Base-by-base conservation (phyloP, 768 basidiomycete genomes). In the Phlebiopsis gigantea region DNA sequence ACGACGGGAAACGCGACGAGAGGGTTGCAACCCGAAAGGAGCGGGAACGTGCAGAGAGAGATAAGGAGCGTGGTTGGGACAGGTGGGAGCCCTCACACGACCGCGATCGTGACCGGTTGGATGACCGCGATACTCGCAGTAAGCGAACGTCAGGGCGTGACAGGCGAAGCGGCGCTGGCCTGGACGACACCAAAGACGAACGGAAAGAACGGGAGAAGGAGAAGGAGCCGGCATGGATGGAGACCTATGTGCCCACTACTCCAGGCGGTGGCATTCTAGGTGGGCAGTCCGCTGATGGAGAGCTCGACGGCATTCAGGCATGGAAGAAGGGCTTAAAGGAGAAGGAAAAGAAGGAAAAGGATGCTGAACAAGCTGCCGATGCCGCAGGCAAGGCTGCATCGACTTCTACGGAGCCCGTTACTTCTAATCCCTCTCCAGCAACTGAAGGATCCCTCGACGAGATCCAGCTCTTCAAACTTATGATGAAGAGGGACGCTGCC, bases 151-250 rank as follows among this genome's bases (percentile, higher is more conserved):
- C 72, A 61, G 82, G 79, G 39, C 83, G 85, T 48, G 88, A 89
- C 55, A 77, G 79, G 61, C 82, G 82, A 17, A 77, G 79, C n/a
- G 71, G 66, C 14, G 79, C 74, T 52, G 79, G 79, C 46, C 72
- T 72, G 53, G 79, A 81, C n/a, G 76, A 80, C 25, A 69, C 72
- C 22, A 75, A 71, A 61, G 79, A 78, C n/a, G 76, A 78, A 25
- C 71, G 73, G 51, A 60, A 57, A 55, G 84, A 84, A 62, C 71
- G 73, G 55, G 76, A 77, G 29, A 83, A 81, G 63, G 91, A 93
- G 73, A 90, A 88, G 64, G 91, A 93, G 66, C 91, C 90, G 22
- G 90, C 90, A 17, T 93, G 90, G 90, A 93, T 93, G 90, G 91
- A 92, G 61, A 84, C 88, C 19, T 91, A 90, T 66, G 79, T 91